Percentiles rank a stretch among this genome's conserved stretches.
Conservation (phyloP, 768 basidiomycete genomes). For the Leucocoprinus sp. region DNA sequence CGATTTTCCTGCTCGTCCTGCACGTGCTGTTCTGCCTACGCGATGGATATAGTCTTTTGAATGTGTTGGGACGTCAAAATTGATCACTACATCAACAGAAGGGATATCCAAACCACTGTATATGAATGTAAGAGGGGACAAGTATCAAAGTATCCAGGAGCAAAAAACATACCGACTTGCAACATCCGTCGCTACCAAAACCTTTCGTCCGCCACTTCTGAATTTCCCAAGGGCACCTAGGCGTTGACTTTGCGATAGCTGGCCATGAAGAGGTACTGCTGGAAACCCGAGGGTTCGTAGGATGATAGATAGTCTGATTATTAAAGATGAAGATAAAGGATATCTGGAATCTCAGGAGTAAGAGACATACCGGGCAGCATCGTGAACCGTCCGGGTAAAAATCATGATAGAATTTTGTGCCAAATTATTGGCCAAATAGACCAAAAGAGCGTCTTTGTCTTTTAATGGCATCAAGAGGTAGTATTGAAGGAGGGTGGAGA, state of each 20-base stretch:
- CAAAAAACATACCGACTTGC: conserved; percentile 65
- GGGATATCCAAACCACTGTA: conserved; percentile 90
- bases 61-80: conserved; percentile 95
- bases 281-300: conserved; percentile 88
- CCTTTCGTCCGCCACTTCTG: conserved; percentile 84
- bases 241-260: conserved; percentile 88
- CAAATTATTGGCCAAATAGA: conserved; percentile 82
- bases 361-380: conserved; percentile 62
- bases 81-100: conserved; percentile 92
- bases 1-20: conserved; percentile 93
- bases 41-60: conserved; percentile 99
- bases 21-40: conserved; percentile 95
- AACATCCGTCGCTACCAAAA: conserved; percentile 94
- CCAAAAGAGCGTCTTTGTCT: conserved; percentile 86
- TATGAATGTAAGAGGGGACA: not conserved
- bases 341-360: not conserved
- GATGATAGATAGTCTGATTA: conserved; percentile 70
- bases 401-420: conserved; percentile 92
- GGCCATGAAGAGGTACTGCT: conserved; percentile 92
- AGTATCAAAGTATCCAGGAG: not conserved
- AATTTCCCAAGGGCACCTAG: conserved; percentile 92
- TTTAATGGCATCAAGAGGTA: conserved; percentile 89
- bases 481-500: conserved; percentile 90
- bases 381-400: conserved; percentile 92
- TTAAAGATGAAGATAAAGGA: not conserved